A percentile compares a stretch with the other conserved stretches of the same genome.
Conservation (phyloP, 2,329 filamentous ascomycete species). For the Scedosporium boydii region DNA sequence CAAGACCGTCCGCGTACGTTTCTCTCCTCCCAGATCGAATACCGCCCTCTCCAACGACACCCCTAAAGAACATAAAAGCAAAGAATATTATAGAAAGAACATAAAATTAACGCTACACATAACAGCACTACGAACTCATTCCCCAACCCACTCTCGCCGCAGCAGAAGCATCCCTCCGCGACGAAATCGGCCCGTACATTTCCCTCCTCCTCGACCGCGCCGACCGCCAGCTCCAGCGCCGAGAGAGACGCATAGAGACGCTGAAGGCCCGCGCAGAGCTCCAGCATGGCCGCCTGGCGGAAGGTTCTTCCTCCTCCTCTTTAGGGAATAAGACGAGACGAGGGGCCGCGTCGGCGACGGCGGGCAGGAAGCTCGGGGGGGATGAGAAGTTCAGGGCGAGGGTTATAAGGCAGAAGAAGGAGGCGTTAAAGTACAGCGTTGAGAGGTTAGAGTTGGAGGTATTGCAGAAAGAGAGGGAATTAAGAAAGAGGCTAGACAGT, state of each 20-base stretch:
- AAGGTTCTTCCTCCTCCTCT: constrained; percentile 11
- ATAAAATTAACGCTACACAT: not conserved
- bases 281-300: constrained; percentile 58
- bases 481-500: constrained; percentile 39
- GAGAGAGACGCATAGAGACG: constrained; percentile 73
- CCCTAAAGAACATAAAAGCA: constrained; percentile 77
- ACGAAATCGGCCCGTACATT: constrained; percentile 85
- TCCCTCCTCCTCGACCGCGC: constrained; percentile 69
- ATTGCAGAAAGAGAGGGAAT: constrained; percentile 59
- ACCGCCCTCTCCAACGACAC: not conserved
- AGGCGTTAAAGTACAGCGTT: constrained; percentile 77
- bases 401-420: constrained; percentile 69
- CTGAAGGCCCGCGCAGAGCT: constrained; percentile 76
- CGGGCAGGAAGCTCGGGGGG: constrained; percentile 35
- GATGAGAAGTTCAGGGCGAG: constrained; percentile 41
- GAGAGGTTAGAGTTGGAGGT: constrained; percentile 79
- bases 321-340: constrained; percentile 13
- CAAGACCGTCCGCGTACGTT: constrained; percentile 46
- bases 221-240: constrained; percentile 73
- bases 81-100: not conserved
- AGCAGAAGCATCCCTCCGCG: constrained; percentile 75
- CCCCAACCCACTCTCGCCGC: constrained; percentile 73
- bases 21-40: not conserved
- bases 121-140: constrained; percentile 83
- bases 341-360: not conserved